These are phyloP conservation scores for Trichoderma koningii DNA, from an alignment of 2,329 filamentous ascomycete species.

Conservation along the genomic window DNA sequence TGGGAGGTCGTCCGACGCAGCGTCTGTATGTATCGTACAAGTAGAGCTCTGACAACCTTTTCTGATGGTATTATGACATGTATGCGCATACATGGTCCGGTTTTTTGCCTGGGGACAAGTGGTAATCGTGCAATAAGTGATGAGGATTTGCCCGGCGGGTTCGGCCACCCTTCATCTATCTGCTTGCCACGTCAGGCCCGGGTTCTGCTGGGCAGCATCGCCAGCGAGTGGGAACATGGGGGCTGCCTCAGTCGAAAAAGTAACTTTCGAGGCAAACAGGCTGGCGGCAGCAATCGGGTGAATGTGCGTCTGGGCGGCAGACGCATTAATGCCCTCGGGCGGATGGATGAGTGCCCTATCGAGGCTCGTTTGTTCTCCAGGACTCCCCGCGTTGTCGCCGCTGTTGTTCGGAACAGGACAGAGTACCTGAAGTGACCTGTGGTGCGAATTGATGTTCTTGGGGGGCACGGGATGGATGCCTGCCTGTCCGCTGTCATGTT, in stretches of 20 bases:
- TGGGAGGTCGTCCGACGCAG: slow-evolving; percentile 12
- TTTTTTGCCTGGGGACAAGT: not conserved
- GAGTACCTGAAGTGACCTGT: not conserved
- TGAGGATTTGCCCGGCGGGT: not conserved
- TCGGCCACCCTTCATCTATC: not conserved
- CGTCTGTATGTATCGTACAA: too few species aligned
- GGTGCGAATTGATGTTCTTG: not conserved
- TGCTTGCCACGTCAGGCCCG: slow-evolving; percentile 22
- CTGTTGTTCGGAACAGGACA: not conserved
- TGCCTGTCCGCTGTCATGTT: not conserved
- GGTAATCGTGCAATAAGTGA: not conserved
- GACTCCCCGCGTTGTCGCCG: not conserved
- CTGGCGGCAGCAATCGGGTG: not conserved
- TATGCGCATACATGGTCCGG: slow-evolving; percentile 3
- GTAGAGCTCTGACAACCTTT: slow-evolving; percentile 7
- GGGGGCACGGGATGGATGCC: slow-evolving; percentile 14
- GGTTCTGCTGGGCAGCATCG: slow-evolving; percentile 20
- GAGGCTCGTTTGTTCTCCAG: slow-evolving; percentile 1
- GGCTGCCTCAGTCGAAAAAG: not conserved
- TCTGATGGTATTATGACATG: not conserved
- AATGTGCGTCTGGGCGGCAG: not conserved
- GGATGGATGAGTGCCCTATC: slow-evolving; percentile 10
- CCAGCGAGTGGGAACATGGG: not conserved
- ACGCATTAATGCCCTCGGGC: slow-evolving; percentile 25
- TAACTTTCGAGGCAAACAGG: slow-evolving; percentile 14